Evolutionary conservation across 106 monocot genomes (phyloP), one percentile per base, ranked within the genome.

Genomic region (Acorus gramineus): DNA sequence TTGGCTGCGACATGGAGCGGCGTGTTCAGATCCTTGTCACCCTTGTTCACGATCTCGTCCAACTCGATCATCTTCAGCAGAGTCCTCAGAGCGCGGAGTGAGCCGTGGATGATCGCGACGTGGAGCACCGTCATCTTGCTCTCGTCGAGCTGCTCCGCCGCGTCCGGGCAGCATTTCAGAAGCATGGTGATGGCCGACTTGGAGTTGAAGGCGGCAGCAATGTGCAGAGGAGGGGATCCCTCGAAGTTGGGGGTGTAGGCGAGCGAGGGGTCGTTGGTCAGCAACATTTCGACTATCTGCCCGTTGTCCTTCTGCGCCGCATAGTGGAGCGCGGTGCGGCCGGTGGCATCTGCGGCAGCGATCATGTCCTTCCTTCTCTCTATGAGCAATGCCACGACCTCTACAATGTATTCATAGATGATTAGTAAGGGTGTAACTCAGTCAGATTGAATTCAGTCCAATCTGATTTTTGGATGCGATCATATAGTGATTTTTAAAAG

Each of bases 1-100:
- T 53, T 54, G 5, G 73, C 73, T 2, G 79, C 73, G 6, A 79
- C 73, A 60, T 79, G 79, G 6, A 79, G 73, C 0, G 79, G 79
- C 44, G 79, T 79, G 55, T 79, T 69, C 10, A 73, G 69, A 10
- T 64, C 8, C 0, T 53, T 8, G 54, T 79, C 79, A 10, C 8
- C 64, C 42, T 64, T 64, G 73, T 79, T 79, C 14, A 80, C 66
- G n/a, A 80, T 66, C 62, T 80, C 80, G 5, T 61, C 62, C 6
- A 56, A 47, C 3, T 47, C 3, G 8, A 80, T 48, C 42, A 6
- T 44, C 13, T 67, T 66, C 70, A 80, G 53, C 66, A 80, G 52
- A 48, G 70, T 66, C 66, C 52, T 66, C 8, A 79, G 73, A 7
- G 79, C 57, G 28, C 54, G 43, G 8, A 69, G 57, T 3, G 52